phyloP scores from a whole-genome alignment of 768 basidiomycete genomes.

The Boletus eberwhitei region DNA sequence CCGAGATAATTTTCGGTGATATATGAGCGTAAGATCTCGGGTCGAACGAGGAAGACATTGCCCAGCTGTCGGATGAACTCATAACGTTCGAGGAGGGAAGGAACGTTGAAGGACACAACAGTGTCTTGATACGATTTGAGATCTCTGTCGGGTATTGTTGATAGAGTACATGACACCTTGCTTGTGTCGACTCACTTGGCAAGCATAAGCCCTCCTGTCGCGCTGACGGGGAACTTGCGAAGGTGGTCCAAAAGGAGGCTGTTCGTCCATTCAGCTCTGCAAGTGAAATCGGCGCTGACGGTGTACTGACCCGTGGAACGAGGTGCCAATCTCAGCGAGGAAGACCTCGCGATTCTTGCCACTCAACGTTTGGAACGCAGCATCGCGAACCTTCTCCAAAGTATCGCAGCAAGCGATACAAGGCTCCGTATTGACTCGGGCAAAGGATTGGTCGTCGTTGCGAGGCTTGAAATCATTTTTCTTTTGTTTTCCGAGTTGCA shows the following conservation, averaged over 20 bases:
- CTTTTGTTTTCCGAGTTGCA: conserved; percentile 87
- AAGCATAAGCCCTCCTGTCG: conserved; percentile 95
- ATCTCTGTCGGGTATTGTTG: conserved; percentile 54
- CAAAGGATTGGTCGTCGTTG: conserved; percentile 94
- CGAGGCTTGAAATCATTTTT: conserved; percentile 95
- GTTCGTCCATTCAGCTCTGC: conserved; percentile 5
- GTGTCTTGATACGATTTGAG: conserved; percentile 95
- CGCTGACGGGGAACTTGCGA: conserved; percentile 94
- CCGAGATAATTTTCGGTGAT: conserved; percentile 93
- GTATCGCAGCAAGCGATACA: conserved; percentile 83
- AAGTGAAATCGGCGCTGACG: neutral
- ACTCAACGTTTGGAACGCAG: conserved; percentile 69
- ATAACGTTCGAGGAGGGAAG: conserved; percentile 88
- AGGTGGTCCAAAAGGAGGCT: conserved; percentile 92
- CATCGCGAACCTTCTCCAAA: conserved; percentile 77
- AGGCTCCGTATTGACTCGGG: conserved; percentile 91
- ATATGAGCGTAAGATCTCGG: conserved; percentile 92
- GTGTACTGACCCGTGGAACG: conserved; percentile 75
- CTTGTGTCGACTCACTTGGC: conserved; percentile 72
- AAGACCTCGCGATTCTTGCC: conserved; percentile 94
- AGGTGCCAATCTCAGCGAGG: conserved; percentile 88
- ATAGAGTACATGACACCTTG: neutral
- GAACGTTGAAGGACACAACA: conserved; percentile 76
- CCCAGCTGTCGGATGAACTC: conserved; percentile 98
- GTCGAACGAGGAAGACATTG: conserved; percentile 94